Conservation (phyloP, 345 rosid genomes). For the Lepidium sativum region DNA sequence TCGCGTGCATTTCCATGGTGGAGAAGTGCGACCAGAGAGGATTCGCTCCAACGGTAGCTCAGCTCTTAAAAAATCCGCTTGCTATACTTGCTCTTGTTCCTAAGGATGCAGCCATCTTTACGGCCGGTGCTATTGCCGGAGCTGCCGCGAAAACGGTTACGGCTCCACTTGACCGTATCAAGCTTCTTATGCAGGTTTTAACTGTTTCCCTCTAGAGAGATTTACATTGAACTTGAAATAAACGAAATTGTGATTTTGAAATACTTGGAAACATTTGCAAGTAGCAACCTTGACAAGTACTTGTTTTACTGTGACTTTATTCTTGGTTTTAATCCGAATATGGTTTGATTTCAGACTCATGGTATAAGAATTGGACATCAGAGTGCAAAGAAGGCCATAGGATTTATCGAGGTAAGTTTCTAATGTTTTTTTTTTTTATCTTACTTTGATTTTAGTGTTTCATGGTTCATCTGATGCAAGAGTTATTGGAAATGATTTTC, state of each 20-base stretch:
- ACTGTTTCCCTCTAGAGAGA: background rate
- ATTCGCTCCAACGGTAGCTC: slow-evolving; percentile 51
- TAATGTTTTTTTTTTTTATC: background rate
- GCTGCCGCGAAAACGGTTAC: slow-evolving; percentile 92
- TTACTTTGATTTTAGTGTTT: background rate
- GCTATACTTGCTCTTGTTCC: slow-evolving; percentile 65
- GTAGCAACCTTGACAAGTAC: background rate
- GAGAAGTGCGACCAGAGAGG: slow-evolving; percentile 43
- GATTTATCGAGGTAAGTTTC: slow-evolving; percentile 57
- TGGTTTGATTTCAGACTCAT: slow-evolving; percentile 47
- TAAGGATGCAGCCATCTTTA: slow-evolving; percentile 63
- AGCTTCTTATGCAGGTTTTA: slow-evolving; percentile 94
- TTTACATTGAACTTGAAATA: too few species aligned
- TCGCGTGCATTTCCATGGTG: slow-evolving; percentile 58
- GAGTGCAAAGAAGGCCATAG: slow-evolving; percentile 66
- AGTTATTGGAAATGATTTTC: slow-evolving; percentile 6
- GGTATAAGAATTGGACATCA: slow-evolving; percentile 65
- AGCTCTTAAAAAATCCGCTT: slow-evolving; percentile 67
- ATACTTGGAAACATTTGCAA: background rate
- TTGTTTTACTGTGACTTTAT: background rate
- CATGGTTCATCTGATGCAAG: background rate
- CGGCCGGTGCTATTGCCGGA: slow-evolving; percentile 91
- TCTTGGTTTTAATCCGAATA: background rate
- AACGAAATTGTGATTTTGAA: too few species aligned
- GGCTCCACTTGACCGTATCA: slow-evolving; percentile 93